Conservation (phyloP, 1,284 basidiomycete genomes). For the Ustilago xerochloae region DNA sequence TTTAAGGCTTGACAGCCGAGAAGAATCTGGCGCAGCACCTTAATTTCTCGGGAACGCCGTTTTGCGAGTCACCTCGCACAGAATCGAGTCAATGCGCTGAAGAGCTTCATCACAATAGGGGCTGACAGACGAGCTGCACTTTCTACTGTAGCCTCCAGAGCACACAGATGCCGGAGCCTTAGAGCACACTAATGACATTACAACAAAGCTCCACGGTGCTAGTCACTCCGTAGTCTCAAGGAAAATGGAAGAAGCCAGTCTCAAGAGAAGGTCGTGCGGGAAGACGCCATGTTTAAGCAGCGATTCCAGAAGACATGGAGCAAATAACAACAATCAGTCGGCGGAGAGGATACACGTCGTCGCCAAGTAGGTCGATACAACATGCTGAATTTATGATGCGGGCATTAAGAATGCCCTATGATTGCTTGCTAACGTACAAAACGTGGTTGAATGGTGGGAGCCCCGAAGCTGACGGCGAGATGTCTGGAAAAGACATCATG, state of each 20-base stretch:
- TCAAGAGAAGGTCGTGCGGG: neutral
- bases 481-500: neutral
- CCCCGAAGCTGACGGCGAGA: neutral
- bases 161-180: no score
- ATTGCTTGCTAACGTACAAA: constrained; percentile 1
- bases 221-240: no score
- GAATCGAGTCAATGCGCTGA: no score
- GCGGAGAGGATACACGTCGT: no score
- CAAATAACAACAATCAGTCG: no score
- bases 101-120: no score
- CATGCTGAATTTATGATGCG: neutral
- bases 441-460: constrained; percentile 19
- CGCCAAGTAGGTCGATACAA: neutral
- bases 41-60: constrained; percentile 7
- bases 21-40: constrained; percentile 12
- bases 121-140: no score
- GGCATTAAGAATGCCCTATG: neutral
- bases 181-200: no score
- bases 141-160: no score
- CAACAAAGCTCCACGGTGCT: no score
- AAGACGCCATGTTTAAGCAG: neutral
- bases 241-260: neutral
- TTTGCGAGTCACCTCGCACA: constrained; percentile 4
- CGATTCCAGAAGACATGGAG: no score
- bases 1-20: neutral